Conservation (phyloP, 495 filamentous ascomycete species). For the Trichocladium uniseriatum region DNA sequence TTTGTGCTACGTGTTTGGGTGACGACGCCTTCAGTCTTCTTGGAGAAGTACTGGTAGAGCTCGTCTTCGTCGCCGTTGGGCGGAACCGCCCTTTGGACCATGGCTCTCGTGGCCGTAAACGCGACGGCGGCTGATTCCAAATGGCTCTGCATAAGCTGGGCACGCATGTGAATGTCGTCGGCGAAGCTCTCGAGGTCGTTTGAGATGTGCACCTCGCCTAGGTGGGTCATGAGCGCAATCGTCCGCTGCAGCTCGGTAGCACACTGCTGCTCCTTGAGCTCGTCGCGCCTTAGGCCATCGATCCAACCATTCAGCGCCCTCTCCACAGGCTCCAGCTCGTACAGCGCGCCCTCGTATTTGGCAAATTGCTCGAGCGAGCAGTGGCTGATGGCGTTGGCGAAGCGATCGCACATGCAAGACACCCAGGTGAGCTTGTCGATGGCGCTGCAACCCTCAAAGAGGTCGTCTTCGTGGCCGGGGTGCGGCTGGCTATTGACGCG, state of each 20-base stretch:
- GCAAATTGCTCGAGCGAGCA: constrained; percentile 71
- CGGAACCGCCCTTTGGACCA: constrained; percentile 57
- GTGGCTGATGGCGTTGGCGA: constrained; percentile 64
- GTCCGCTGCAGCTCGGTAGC: constrained; percentile 69
- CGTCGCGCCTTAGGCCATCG: constrained; percentile 70
- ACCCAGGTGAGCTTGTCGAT: constrained; percentile 84
- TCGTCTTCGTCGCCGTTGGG: constrained; percentile 48
- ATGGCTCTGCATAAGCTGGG: constrained; percentile 65
- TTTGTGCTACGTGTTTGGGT: constrained; percentile 72
- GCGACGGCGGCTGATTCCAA: constrained; percentile 68
- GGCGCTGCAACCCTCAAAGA: constrained; percentile 67
- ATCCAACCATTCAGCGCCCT: constrained; percentile 83
- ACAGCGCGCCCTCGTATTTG: constrained; percentile 63
- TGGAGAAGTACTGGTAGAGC: constrained; percentile 55
- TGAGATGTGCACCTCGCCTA: constrained; percentile 70
- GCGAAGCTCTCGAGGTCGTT: constrained; percentile 66
- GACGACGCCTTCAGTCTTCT: constrained; percentile 61
- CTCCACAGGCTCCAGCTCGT: constrained; percentile 91
- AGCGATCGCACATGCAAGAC: constrained; percentile 69
- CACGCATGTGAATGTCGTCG: constrained; percentile 66
- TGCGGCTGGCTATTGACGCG: constrained; percentile 49
- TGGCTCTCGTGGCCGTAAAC: constrained; percentile 50
- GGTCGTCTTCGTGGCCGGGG: constrained; percentile 55
- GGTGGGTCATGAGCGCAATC: constrained; percentile 76
- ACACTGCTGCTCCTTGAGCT: constrained; percentile 76